phyloP scores from a whole-genome alignment of 352 stramenopile species.

The Phytophthora sp. region DNA sequence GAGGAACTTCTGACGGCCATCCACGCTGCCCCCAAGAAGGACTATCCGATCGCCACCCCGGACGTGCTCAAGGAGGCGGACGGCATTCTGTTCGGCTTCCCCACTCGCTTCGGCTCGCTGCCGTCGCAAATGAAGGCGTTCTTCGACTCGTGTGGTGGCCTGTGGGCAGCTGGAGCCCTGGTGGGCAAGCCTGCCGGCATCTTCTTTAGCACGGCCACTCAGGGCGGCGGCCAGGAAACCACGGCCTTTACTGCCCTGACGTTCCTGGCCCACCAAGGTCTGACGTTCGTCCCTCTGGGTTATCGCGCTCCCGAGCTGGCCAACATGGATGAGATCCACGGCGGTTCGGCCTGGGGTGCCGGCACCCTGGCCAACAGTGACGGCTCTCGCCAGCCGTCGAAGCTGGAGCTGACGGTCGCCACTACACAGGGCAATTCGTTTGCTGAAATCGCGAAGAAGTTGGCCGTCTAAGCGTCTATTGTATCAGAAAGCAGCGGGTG shows the following conservation, averaged over 20 bases:
- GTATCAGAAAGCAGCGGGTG: too few species aligned
- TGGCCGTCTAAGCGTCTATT: too few species aligned
- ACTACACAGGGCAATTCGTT: conserved; percentile 86
- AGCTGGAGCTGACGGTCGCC: conserved; percentile 78
- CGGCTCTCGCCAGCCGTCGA: conserved; percentile 57
- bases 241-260: conserved; percentile 35
- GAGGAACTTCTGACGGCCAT: conserved; percentile 22
- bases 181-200: conserved; percentile 35
- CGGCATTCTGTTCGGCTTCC: conserved; percentile 39
- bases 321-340: conserved; percentile 41
- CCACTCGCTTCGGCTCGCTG: conserved; percentile 35
- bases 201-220: conserved; percentile 40
- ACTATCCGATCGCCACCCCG: conserved; percentile 30
- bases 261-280: conserved; percentile 35
- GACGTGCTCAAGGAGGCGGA: conserved; percentile 37
- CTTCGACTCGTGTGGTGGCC: conserved; percentile 33
- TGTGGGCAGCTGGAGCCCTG: conserved; percentile 33
- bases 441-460: conserved; percentile 75
- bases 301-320: conserved; percentile 29
- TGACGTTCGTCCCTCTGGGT: conserved; percentile 34
- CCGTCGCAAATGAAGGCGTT: conserved; percentile 35
- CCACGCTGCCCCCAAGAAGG: conserved; percentile 33
- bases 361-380: conserved; percentile 28
- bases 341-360: conserved; percentile 32
- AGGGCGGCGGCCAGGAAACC: conserved; percentile 34